Conservation (phyloP, 2,329 filamentous ascomycete genomes). For the Ilyonectria sp. region DNA sequence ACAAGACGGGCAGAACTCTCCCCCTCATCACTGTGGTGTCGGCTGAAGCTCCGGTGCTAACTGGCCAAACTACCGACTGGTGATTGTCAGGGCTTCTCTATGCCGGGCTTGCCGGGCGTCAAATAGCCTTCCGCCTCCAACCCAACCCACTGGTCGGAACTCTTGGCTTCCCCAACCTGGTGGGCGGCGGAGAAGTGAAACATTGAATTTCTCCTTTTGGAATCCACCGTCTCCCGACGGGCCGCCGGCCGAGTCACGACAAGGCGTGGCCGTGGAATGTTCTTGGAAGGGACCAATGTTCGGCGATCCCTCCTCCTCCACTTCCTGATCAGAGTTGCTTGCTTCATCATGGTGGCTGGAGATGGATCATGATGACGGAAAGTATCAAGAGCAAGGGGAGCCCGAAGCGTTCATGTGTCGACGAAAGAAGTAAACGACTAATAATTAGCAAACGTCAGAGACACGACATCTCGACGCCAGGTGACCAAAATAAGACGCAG, state of each 20-base stretch:
- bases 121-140: constrained; percentile 7
- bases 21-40: neutral
- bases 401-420: neutral
- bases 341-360: neutral
- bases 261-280: constrained; percentile 18
- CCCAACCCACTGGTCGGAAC: neutral
- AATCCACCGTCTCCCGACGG: constrained; percentile 11
- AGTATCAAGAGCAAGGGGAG: neutral
- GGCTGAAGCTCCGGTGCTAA: neutral
- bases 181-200: constrained; percentile 6
- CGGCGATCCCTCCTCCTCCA: constrained; percentile 3
- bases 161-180: neutral
- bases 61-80: neutral
- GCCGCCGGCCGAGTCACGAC: constrained; percentile 23
- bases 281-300: constrained; percentile 20
- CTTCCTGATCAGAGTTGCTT: neutral
- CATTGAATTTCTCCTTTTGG: neutral
- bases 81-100: neutral
- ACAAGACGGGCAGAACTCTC: constrained; percentile 1
- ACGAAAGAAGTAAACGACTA: too few species aligned
- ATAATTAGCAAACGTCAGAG: neutral
- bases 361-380: constrained; percentile 7
- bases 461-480: neutral
- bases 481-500: neutral
- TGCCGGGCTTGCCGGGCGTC: constrained; percentile 6